Evolutionary conservation across 2,329 filamentous ascomycete genomes (phyloP), one percentile per base, ranked within the genome.

Genomic region (Cercospora janseana): DNA sequence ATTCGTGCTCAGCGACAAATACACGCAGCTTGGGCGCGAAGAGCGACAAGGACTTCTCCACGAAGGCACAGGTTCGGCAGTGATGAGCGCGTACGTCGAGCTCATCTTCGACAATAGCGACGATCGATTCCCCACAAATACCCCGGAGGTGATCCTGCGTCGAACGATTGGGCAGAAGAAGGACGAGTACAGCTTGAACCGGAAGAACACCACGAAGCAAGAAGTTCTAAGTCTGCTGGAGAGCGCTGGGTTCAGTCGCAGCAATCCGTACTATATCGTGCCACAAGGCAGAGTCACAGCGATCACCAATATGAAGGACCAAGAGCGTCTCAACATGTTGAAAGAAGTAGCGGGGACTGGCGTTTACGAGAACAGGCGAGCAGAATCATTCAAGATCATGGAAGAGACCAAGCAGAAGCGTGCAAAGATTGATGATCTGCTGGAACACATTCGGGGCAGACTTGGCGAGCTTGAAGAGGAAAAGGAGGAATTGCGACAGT

Each of bases 81-180:
- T 98, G 64, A 95, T 96, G 88, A 95, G 91, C 40, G 94, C 93
- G n/a, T 98, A 97, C 64, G 94, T 98, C 52, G 93, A 98, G 72
- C 88, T 98, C 64, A 95, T 96, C 60, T 98, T 98, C 70, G 93
- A 98, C 78, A 98, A 98, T 68, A 88, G 82, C 63, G 92, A 98
- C 68, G 89, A 94, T 62, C 88, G 93, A 62, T 97, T 98, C 65
- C 90, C 90, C 27, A 96, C 90, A 7, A 88, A 88, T 60, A 93
- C 89, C 66, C 86, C 90, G 53, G 92, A 98, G 69, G 82, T 97
- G 40, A 85, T 93, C 32, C 75, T 98, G 51, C 87, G 94, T 55
- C 87, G 93, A 35, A 97, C 93, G 0, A 98, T 98, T 69, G 93
- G 92, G 45, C 78, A 92, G 57, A 97, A 98, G 73, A 98, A 98